These are phyloP conservation scores for Zymoseptoria pseudotritici DNA, from an alignment of 2,329 filamentous ascomycete genomes.

Conservation along the genomic window DNA sequence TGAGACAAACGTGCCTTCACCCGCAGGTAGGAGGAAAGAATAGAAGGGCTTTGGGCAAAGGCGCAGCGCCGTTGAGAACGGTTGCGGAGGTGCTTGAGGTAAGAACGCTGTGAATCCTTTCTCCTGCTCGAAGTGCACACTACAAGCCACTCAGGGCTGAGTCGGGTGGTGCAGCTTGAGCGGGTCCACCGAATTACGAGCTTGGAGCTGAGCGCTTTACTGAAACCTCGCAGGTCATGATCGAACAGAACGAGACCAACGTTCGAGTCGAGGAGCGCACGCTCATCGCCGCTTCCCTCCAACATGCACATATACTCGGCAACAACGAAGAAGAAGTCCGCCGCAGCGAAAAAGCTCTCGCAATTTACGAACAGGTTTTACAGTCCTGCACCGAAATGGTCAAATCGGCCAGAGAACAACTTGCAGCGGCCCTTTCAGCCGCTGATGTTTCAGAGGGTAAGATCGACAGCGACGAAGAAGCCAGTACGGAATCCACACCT, in stretches of 20 bases:
- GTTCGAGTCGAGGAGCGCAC: constrained; percentile 63
- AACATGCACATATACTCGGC: constrained; percentile 69
- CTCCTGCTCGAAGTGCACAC: no score
- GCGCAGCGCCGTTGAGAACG: constrained; percentile 64
- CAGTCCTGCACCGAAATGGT: constrained; percentile 45
- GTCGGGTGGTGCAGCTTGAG: no score
- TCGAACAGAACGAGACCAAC: constrained; percentile 67
- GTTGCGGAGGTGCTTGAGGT: constrained; percentile 75
- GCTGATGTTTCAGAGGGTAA: constrained; percentile 8
- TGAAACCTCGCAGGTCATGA: constrained; percentile 52
- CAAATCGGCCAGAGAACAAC: constrained; percentile 55
- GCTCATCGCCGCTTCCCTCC: constrained; percentile 59
- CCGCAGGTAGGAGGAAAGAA: constrained; percentile 69
- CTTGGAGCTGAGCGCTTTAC: background rate
- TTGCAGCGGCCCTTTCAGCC: constrained; percentile 44
- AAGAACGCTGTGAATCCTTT: background rate
- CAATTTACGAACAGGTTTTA: constrained; percentile 56
- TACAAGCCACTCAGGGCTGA: no score
- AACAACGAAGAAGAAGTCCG: constrained; percentile 54
- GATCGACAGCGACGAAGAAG: constrained; percentile 32
- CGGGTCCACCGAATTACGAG: no score
- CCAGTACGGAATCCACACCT: constrained; percentile 20
- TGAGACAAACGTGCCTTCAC: constrained; percentile 79
- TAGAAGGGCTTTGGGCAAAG: constrained; percentile 53
- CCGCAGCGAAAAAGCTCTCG: constrained; percentile 57